phyloP scores from a whole-genome alignment of 2,329 filamentous ascomycete genomes.

The Microdochium trichocladiopsis region DNA sequence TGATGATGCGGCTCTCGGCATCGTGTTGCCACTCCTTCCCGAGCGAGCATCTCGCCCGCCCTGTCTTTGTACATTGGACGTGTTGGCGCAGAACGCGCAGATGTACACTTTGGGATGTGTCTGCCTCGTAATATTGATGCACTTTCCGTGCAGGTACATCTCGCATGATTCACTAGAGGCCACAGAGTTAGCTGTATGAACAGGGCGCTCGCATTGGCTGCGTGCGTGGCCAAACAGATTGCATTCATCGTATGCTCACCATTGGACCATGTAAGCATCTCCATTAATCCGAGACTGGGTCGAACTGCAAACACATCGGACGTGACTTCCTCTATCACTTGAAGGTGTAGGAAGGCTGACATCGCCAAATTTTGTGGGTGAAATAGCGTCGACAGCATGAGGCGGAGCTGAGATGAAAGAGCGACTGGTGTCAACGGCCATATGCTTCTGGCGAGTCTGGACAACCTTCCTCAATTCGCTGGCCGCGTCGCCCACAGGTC shows the following conservation, averaged over 20 bases:
- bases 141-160: constrained; percentile 58
- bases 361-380: constrained; percentile 44
- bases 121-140: constrained; percentile 50
- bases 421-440: constrained; percentile 22
- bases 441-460: constrained; percentile 40
- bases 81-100: constrained; percentile 56
- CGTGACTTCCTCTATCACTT: constrained; percentile 31
- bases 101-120: constrained; percentile 56
- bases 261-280: constrained; percentile 54
- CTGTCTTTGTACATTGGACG: constrained; percentile 43
- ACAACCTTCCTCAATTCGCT: constrained; percentile 54
- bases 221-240: background rate
- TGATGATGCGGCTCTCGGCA: constrained; percentile 16
- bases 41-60: background rate
- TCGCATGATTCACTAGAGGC: constrained; percentile 47
- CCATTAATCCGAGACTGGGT: constrained; percentile 26
- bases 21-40: background rate
- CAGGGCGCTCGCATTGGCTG: constrained; percentile 1
- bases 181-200: constrained; percentile 25
- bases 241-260: constrained; percentile 29
- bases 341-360: constrained; percentile 38
- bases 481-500: constrained; percentile 44
- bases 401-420: constrained; percentile 23
- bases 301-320: constrained; percentile 50
- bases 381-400: constrained; percentile 27